A percentile compares a stretch with the other conserved stretches of the same genome.
These are phyloP conservation scores for Boletus sp. DNA, from an alignment of 768 basidiomycete species.

Conservation along the genomic window DNA sequence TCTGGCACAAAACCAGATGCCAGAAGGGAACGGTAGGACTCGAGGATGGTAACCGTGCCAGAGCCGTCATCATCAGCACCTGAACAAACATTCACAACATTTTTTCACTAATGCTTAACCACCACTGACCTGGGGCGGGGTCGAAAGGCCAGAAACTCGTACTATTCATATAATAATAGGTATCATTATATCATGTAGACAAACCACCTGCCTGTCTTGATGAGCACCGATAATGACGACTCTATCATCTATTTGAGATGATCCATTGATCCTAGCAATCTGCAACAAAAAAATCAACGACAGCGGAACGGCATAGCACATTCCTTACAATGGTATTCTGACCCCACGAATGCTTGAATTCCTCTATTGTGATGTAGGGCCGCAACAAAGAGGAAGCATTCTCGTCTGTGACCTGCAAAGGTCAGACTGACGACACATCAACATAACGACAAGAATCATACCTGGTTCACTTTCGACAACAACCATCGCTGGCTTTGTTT, in stretches of 20 bases:
- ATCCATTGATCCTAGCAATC: constrained; percentile 77
- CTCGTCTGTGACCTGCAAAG: constrained; percentile 56
- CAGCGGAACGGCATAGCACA: background rate
- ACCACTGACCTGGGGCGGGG: constrained; percentile 62
- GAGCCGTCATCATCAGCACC: constrained; percentile 46
- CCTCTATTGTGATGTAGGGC: constrained; percentile 57
- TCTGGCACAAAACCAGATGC: constrained; percentile 40
- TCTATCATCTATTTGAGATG: constrained; percentile 55
- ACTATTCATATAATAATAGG: constrained; percentile 31
- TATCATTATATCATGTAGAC: background rate
- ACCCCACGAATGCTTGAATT: constrained; percentile 80
- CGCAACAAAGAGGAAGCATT: constrained; percentile 57
- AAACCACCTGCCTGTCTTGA: constrained; percentile 62
- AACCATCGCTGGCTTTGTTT: constrained; percentile 78
- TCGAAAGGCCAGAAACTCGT: constrained; percentile 78
- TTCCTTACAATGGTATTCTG: constrained; percentile 71
- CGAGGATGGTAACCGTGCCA: constrained; percentile 44
- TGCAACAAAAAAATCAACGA: constrained; percentile 26
- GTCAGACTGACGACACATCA: background rate
- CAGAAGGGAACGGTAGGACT: constrained; percentile 41
- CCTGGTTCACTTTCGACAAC: constrained; percentile 61
- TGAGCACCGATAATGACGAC: constrained; percentile 76
- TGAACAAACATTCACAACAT: constrained; percentile 3
- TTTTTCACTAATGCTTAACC: background rate
- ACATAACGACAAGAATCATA: constrained; percentile 21